Percentiles rank a stretch among this genome's conserved stretches.
These are phyloP conservation scores for Penicillium coprophilum DNA, from an alignment of 495 filamentous ascomycete species.

Conservation along the genomic window DNA sequence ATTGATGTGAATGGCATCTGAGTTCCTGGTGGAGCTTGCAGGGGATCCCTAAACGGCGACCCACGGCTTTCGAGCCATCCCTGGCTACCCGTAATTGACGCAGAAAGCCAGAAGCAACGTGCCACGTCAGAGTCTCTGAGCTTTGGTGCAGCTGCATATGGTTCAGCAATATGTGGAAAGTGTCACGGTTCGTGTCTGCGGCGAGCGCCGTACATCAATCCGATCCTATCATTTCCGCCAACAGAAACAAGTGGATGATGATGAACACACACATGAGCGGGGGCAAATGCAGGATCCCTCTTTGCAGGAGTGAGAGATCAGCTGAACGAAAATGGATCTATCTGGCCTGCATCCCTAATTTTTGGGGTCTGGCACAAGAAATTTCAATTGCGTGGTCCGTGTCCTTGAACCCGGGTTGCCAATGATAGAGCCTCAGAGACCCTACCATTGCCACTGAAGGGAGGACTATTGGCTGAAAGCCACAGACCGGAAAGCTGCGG, in stretches of 20 bases:
- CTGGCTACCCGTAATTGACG: slow-evolving; percentile 29
- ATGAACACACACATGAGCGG: slow-evolving; percentile 47
- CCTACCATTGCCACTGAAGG: slow-evolving; percentile 27
- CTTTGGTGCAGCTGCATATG: slow-evolving; percentile 49
- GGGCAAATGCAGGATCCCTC: slow-evolving; percentile 46
- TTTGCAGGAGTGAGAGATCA: slow-evolving; percentile 50
- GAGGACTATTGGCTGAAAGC: slow-evolving; percentile 28
- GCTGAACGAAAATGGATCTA: slow-evolving; percentile 44
- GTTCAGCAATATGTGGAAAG: slow-evolving; percentile 42
- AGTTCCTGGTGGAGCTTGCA: slow-evolving; percentile 15
- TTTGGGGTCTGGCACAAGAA: slow-evolving; percentile 15
- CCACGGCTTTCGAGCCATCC: slow-evolving; percentile 31
- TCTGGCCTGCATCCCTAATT: slow-evolving; percentile 20
- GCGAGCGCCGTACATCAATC: slow-evolving; percentile 36
- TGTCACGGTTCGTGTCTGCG: slow-evolving; percentile 44
- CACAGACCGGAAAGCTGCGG: slow-evolving; percentile 28
- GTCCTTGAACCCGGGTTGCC: slow-evolving; percentile 32
- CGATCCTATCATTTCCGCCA: slow-evolving; percentile 42
- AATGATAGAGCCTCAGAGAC: slow-evolving; percentile 38
- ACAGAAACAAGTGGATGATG: slow-evolving; percentile 30
- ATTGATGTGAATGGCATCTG: slow-evolving; percentile 17
- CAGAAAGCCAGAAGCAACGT: slow-evolving; percentile 39
- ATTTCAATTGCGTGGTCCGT: slow-evolving; percentile 31
- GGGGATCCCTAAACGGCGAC: slow-evolving; percentile 25
- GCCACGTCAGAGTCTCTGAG: slow-evolving; percentile 53